Evolutionary conservation across 306 rosid species (phyloP).

Genomic region (Ceratonia siliqua): DNA sequence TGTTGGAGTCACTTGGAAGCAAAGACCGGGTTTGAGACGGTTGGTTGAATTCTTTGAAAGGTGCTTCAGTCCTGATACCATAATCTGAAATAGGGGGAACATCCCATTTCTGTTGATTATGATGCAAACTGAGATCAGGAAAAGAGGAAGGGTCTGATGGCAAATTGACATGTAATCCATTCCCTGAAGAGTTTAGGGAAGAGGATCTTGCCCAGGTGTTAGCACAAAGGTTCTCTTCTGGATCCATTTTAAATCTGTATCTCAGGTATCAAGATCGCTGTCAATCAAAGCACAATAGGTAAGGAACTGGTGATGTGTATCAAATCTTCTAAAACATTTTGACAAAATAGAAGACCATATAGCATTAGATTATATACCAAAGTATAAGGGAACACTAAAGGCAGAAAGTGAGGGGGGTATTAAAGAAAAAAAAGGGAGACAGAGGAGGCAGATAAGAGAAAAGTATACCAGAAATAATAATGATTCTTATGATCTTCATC

Average conservation of each 20-base stretch:
- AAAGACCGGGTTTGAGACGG: slow-evolving; percentile 38
- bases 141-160: slow-evolving; percentile 42
- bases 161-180: slow-evolving; percentile 35
- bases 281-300: slow-evolving; percentile 33
- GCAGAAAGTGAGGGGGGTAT: not conserved
- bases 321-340: not conserved
- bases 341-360: not conserved
- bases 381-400: not conserved
- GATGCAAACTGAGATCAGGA: slow-evolving; percentile 40
- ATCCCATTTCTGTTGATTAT: slow-evolving; percentile 55
- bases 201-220: slow-evolving; percentile 56
- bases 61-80: slow-evolving; percentile 42
- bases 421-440: not conserved
- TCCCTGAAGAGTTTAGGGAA: slow-evolving; percentile 32
- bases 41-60: slow-evolving; percentile 53
- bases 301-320: not conserved
- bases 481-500: not conserved
- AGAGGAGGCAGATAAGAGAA: not conserved
- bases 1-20: slow-evolving; percentile 33
- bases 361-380: not conserved
- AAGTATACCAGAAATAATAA: not conserved
- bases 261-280: slow-evolving; percentile 29
- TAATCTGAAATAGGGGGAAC: slow-evolving; percentile 54
- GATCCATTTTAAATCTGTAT: slow-evolving; percentile 52
- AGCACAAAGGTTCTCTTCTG: slow-evolving; percentile 42